These are phyloP conservation scores for Nothophytophthora sp. DNA, from an alignment of 352 stramenopile genomes.

Conservation along the genomic window DNA sequence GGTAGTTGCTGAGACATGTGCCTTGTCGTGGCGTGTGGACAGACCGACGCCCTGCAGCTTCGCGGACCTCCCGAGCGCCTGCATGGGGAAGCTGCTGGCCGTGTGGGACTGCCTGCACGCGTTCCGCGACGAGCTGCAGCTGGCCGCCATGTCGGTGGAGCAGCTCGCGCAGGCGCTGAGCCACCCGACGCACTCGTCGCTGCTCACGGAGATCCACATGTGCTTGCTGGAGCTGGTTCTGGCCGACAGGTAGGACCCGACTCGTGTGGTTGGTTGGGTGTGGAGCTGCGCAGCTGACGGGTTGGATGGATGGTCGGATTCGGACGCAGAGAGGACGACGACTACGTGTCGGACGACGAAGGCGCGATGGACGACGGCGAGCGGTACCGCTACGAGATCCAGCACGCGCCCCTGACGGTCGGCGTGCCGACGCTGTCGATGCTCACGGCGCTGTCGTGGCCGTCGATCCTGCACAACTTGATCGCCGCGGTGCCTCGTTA, in stretches of 20 bases:
- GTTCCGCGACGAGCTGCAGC: slow-evolving; percentile 65
- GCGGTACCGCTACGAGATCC: slow-evolving; percentile 80
- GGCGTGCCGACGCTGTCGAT: slow-evolving; percentile 78
- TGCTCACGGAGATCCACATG: slow-evolving; percentile 85
- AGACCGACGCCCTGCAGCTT: slow-evolving; percentile 65
- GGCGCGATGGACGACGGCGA: slow-evolving; percentile 77
- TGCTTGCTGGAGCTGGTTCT: slow-evolving; percentile 82
- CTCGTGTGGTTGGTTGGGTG: neutral
- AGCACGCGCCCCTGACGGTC: slow-evolving; percentile 77
- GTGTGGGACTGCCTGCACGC: slow-evolving; percentile 82
- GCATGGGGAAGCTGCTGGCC: slow-evolving; percentile 57
- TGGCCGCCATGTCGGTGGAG: slow-evolving; percentile 63
- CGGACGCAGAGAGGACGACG: slow-evolving; percentile 81
- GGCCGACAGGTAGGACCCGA: slow-evolving; percentile 48
- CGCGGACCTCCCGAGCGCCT: slow-evolving; percentile 40
- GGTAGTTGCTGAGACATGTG: neutral
- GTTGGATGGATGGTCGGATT: no score
- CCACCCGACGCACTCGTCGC: slow-evolving; percentile 37
- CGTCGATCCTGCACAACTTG: slow-evolving; percentile 66
- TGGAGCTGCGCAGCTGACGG: no score
- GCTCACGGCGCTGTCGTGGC: slow-evolving; percentile 84
- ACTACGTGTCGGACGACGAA: slow-evolving; percentile 87
- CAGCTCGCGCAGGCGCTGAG: slow-evolving; percentile 61
- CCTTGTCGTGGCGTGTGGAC: neutral
- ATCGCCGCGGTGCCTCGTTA: slow-evolving; percentile 75